Evolutionary conservation across 305 asterid genomes (phyloP), one percentile per base, ranked within the genome.

Genomic region (Andrographis paniculata): DNA sequence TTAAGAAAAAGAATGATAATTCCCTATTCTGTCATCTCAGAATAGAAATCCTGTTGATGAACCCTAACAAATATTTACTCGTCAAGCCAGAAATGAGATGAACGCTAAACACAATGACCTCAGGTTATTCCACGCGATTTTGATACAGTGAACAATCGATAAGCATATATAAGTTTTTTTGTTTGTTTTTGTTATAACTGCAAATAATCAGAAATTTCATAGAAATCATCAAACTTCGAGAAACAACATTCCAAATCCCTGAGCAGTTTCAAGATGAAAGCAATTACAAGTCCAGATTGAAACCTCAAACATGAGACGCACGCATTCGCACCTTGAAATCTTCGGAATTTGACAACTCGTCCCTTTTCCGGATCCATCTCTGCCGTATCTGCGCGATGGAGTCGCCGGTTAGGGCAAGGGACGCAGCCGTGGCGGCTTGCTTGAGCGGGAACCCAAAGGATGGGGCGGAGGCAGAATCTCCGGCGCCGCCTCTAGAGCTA

Each of bases 331-430:
- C 82, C 75, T 71, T 72, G 37, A 60, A 40, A 50, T 65, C 64
- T 14, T 41, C 53, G 22, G 68, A 47, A 39, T 55, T 15, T 56
- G 71, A 50, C 17, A 49, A 52, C 14, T 43, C 24, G 16, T 61
- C 61, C 53, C 63, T 66, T 30, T 62, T 69, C 41, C 40, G 57
- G 62, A 72, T 63, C 84, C 84, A 82, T 5, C 81, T 73, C 56
- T 64, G 75, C 49, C 65, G 69, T 63, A 83, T 66, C 73, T 83
- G 94, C 45, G 94, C 91, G 17, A 77, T 60, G 71, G 94, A 72
- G 75, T 83, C 94, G 19, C 94, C 94, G 49, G 84, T 66, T 54
- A 83, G 67, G 55, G 78, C 71, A 27, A 83, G 78, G 19, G 76
- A 55, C 49, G 84, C 74, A 63, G 84, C 73, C 43, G 82, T 72